Evolutionary conservation across 2,329 filamentous ascomycete species (phyloP), one percentile per base, ranked within the genome.

Genomic region (Trichoderma simmonsii): DNA sequence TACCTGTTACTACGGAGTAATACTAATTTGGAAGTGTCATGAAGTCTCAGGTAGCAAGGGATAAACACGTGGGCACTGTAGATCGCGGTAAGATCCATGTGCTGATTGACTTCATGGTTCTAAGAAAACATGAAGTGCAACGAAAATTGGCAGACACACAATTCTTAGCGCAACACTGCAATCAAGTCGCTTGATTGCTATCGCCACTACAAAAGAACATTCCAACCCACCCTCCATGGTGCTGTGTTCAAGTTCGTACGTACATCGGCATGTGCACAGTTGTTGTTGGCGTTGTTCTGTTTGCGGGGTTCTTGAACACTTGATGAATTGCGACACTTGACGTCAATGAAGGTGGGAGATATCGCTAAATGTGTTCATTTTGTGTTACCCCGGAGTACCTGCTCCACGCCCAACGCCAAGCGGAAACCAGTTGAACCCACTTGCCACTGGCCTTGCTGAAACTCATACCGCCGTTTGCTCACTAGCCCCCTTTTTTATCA

Each of bases 401-500:
- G 56, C 54, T 68, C 65, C 54, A 68, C 51, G 28, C 26, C 18
- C 54, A 51, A 48, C 24, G 65, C 18, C 64, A 36, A 63, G 62
- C 39, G 62, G 18, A 18, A 15, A n/a, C 36, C 36, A 21, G 36
- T 43, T 21, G 36, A 69, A 61, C 34, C 66, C 56, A 69, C 66
- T 51, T 61, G 56, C 28, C 24, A 32, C 64, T 59, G 24, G 11
- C 64, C 51, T 39, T 26, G 66, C 36, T 26, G 56, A 34, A 26
- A 60, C 66, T 48, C 56, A 69, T 69, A 69, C 66, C 66, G 66
- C 66, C 26, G 66, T 61, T 69, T 69, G 54, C 54, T 48, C 15
- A 51, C 28, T 26, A 30, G 18, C 36, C 56, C 66, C 56, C 36
- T 69, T 61, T 61, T 60, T 12, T 28, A 21, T n/a, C 7, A 59